Evolutionary conservation across 768 basidiomycete species (phyloP), one percentile per base, ranked within the genome.

Genomic region (Chalciporus sphaerocephalus): DNA sequence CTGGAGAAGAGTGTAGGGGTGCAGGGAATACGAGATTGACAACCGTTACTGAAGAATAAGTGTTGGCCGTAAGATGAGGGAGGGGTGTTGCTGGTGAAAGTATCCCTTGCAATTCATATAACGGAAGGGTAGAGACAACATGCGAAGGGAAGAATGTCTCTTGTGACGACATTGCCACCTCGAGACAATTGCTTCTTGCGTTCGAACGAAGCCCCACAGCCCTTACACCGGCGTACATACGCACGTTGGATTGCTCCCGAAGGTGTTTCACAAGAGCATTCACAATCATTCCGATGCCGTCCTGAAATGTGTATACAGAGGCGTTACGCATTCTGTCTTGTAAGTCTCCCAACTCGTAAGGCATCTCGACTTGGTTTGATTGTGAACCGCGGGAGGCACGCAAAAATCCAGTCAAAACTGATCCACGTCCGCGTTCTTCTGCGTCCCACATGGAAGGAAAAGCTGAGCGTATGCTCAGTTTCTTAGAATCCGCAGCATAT

Each of bases 401-500:
- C 18, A 83, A 49, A 47, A 79, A 64, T 0, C 87, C 90, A 38
- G 74, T 62, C 0, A 92, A 60, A 28, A 95, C 71, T 38, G 86
- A 86, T 0, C 92, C 92, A 13, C 70, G 60, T 3, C 87, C 83
- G 17, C 72, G 63, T 40, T 81, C 74, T 58, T 86, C 90, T 0
- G 82, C 74, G 1, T 83, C 76, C 77, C 81, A 87, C 42, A 96
- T 53, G 2, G 71, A 68, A 0, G 89, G 85, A 57, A 96, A 91
- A 1, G 90, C 79, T 2, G 91, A 75, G 3, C 84, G 78, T 3
- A 92, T 71, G 47, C 88, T 90, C 15, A 98, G 66, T 32, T 69
- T 56, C 2, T 87, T 69, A 2, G 92, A 79, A 56, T 95, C 92
- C 0, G 91, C 80, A 1, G 92, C 92, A 60, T 97, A 97, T 44